Evolutionary conservation across 2,329 filamentous ascomycete genomes (phyloP).

Genomic region (Herpotrichia juniperi): DNA sequence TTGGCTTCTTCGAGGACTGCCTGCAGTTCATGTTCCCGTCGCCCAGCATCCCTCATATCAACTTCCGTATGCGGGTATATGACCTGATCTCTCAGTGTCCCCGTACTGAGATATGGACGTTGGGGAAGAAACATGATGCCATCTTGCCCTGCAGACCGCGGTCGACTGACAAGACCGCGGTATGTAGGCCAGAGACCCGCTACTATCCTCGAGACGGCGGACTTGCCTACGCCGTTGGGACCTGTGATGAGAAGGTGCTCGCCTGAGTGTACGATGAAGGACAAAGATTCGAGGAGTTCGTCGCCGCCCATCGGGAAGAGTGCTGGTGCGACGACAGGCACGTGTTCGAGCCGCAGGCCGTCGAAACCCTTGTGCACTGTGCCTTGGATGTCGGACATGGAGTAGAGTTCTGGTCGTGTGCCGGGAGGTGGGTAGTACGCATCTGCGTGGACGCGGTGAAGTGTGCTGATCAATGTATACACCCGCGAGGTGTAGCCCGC

Average conservation of each 20-base stretch:
- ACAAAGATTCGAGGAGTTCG: slow-evolving; percentile 85
- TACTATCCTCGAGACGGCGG: slow-evolving; percentile 82
- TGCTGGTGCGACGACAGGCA: slow-evolving; percentile 87
- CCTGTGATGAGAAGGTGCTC: slow-evolving; percentile 96
- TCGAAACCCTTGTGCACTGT: slow-evolving; percentile 95
- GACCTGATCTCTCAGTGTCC: slow-evolving; percentile 93
- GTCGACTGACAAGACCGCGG: slow-evolving; percentile 86
- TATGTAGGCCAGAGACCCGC: slow-evolving; percentile 97
- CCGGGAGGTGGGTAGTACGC: slow-evolving; percentile 77
- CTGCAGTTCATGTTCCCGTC: slow-evolving; percentile 78
- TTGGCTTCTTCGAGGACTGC: slow-evolving; percentile 80
- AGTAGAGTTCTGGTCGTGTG: slow-evolving; percentile 79
- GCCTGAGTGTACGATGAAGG: slow-evolving; percentile 85
- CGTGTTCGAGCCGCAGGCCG: slow-evolving; percentile 89
- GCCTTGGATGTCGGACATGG: slow-evolving; percentile 87
- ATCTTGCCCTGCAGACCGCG: slow-evolving; percentile 78
- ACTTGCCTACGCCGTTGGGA: slow-evolving; percentile 93
- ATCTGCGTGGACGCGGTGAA: slow-evolving; percentile 90
- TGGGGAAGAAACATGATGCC: slow-evolving; percentile 99
- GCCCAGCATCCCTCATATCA: slow-evolving; percentile 85
- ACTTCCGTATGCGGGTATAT: slow-evolving; percentile 96
- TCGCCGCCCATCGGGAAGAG: slow-evolving; percentile 91
- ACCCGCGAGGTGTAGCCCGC: slow-evolving; percentile 96
- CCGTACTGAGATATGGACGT: slow-evolving; percentile 87
- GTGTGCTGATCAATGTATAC: slow-evolving; percentile 91